A percentile compares a stretch with the other conserved stretches of the same genome.
phyloP scores from a whole-genome alignment of 2,329 filamentous ascomycete species.

The Trematosphaeria pertusa region DNA sequence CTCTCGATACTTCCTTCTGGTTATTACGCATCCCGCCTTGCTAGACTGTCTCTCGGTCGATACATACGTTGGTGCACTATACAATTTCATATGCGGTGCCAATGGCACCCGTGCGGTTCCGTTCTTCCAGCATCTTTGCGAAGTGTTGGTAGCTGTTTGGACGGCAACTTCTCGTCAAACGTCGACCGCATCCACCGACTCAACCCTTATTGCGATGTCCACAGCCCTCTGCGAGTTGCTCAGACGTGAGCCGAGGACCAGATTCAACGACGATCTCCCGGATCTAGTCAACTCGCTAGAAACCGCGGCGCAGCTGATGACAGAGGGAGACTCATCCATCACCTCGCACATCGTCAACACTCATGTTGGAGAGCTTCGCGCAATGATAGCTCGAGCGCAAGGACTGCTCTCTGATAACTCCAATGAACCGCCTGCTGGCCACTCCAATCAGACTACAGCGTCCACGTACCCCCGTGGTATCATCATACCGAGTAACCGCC shows the following conservation, averaged over 20 bases:
- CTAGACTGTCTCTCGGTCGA: constrained; percentile 46
- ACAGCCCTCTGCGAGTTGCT: constrained; percentile 27
- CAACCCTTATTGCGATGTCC: constrained; percentile 17
- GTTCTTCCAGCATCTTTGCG: constrained; percentile 38
- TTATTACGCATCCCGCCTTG: constrained; percentile 43
- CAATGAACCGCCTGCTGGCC: constrained; percentile 3
- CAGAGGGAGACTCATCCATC: background rate
- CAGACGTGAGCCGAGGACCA: constrained; percentile 22
- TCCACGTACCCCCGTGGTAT: constrained; percentile 35
- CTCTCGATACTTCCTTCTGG: constrained; percentile 26
- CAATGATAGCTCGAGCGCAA: constrained; percentile 23
- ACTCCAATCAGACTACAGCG: background rate
- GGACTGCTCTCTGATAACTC: constrained; percentile 18
- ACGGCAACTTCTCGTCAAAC: background rate
- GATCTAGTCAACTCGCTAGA: constrained; percentile 15
- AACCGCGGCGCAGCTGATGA: constrained; percentile 9
- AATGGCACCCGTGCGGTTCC: constrained; percentile 38
- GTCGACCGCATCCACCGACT: background rate
- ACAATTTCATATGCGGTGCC: constrained; percentile 44
- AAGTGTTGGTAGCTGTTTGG: constrained; percentile 11
- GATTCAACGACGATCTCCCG: constrained; percentile 30
- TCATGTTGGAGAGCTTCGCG: constrained; percentile 18
- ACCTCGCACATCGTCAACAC: constrained; percentile 2
- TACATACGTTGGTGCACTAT: constrained; percentile 42
- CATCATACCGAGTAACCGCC: constrained; percentile 27